These are phyloP conservation scores for Euphorbia pulcherrima DNA, from an alignment of 345 rosid genomes.

Conservation along the genomic window DNA sequence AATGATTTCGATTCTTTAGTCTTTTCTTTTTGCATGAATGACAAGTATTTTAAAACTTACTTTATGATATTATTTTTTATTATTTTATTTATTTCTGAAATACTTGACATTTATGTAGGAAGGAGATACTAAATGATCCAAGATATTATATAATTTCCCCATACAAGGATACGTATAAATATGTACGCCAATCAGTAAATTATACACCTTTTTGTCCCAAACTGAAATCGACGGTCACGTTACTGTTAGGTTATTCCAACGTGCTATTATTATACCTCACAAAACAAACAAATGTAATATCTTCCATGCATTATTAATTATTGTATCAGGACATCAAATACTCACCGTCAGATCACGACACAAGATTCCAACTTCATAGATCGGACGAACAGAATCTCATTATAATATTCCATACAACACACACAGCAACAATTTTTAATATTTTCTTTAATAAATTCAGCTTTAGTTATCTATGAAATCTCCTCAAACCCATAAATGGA, in stretches of 20 bases:
- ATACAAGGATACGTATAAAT: not conserved
- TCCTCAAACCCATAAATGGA: constrained; percentile 11
- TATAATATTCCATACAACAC: constrained; percentile 3
- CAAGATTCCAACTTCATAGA: constrained; percentile 7
- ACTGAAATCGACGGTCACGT: constrained; percentile 10
- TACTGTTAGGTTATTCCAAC: not conserved
- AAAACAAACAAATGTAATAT: not conserved
- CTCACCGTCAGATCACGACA: constrained; percentile 20
- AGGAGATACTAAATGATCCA: too few relatives aligned
- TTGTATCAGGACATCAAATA: constrained; percentile 5
- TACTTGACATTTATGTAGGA: too few relatives aligned
- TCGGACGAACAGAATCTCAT: constrained; percentile 29
- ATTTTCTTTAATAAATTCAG: not conserved
- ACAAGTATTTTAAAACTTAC: too few relatives aligned
- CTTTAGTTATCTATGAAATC: constrained; percentile 21
- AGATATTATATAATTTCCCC: too few relatives aligned
- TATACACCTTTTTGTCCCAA: not conserved
- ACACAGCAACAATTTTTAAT: not conserved
- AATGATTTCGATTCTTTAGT: too few relatives aligned
- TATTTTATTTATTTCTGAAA: too few relatives aligned
- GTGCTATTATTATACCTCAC: not conserved
- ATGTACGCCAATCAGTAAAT: not conserved
- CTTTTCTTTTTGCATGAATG: too few relatives aligned
- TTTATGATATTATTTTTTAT: too few relatives aligned
- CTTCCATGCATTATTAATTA: not conserved